Evolutionary conservation across 371 early-diverging fungal species (phyloP).

Genomic region (Apophysomyces sp.): DNA sequence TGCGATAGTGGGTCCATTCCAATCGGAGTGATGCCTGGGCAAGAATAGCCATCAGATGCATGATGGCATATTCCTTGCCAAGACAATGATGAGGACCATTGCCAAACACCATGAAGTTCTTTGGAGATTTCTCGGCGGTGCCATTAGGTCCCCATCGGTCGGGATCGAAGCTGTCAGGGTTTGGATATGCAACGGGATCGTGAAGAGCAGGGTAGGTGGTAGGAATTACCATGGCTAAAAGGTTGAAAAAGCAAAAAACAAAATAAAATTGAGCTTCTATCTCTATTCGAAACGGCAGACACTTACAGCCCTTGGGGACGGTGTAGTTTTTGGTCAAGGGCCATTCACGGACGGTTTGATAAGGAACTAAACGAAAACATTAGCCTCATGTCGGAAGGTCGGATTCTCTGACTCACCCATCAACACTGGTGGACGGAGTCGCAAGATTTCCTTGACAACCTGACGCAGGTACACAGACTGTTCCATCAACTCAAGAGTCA

Average conservation of each 20-base stretch:
- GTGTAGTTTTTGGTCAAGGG: slow-evolving; percentile 42
- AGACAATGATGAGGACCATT: slow-evolving; percentile 44
- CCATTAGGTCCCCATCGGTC: slow-evolving; percentile 45
- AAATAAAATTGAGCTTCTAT: no score
- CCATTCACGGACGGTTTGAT: slow-evolving; percentile 48
- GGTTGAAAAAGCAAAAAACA: background rate
- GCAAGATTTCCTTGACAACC: slow-evolving; percentile 49
- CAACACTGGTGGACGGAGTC: slow-evolving; percentile 52
- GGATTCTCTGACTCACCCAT: slow-evolving; percentile 30
- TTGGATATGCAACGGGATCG: slow-evolving; percentile 39
- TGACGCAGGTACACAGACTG: slow-evolving; percentile 41
- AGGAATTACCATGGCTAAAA: slow-evolving; percentile 43
- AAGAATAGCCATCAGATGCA: slow-evolving; percentile 39
- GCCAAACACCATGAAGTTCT: slow-evolving; percentile 49
- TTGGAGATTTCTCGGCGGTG: slow-evolving; percentile 31
- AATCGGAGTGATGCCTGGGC: slow-evolving; percentile 40
- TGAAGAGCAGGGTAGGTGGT: slow-evolving; percentile 47
- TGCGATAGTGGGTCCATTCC: slow-evolving; percentile 40
- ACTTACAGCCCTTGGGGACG: slow-evolving; percentile 43
- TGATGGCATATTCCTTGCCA: slow-evolving; percentile 44
- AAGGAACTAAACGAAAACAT: slow-evolving; percentile 28
- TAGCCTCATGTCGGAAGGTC: background rate
- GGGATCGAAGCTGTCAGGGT: slow-evolving; percentile 40
- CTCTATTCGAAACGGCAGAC: background rate
- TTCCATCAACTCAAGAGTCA: slow-evolving; percentile 47